Evolutionary conservation across 2,329 filamentous ascomycete species (phyloP), one percentile per base, ranked within the genome.

Genomic region (Penicillium sp.): DNA sequence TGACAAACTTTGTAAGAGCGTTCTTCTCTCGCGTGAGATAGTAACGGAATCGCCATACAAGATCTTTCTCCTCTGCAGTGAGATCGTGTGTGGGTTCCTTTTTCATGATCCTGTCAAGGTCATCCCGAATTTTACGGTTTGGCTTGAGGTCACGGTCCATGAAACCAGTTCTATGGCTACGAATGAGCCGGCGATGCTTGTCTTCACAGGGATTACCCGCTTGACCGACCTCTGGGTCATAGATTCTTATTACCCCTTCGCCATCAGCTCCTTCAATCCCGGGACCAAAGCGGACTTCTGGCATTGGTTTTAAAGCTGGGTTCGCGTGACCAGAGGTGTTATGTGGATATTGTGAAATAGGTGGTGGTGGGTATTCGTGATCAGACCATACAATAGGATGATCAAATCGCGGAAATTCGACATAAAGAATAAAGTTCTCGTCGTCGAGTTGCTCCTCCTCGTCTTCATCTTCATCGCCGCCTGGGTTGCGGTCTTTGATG

Each of bases 21-120:
- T 90, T 84, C 77, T 99, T 99, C 75, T 99, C 93, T 61, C 93
- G 86, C 1, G 93, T 95, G 23, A 99, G 79, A 75, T 97, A 94
- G 76, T 98, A 96, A 62, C 95, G 86, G 80, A 98, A 99, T 71
- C 96, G 95, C 96, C 96, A 99, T 21, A 99, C 88, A 56, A 97
- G 84, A 76, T 99, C 95, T 73, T 96, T 96, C 76, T 99, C 95
- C 74, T 97, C 93, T 0, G 92, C 87, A 1, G 88, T 92, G 26
- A 99, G 83, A 52, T 91, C 86, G 65, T 97, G 93, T 0, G 94
- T 97, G 3, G 95, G 95, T 7, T 94, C 93, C 72, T 97, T 97
- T 2, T 91, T 90, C 82, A 98, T 89, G 67, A 99, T 93, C 49
- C 87, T 83, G 73, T 98, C 97, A 35, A 99, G 83, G 76, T 97